These are phyloP conservation scores for Knoxdaviesia capensis DNA, from an alignment of 2,329 filamentous ascomycete genomes.

Conservation along the genomic window DNA sequence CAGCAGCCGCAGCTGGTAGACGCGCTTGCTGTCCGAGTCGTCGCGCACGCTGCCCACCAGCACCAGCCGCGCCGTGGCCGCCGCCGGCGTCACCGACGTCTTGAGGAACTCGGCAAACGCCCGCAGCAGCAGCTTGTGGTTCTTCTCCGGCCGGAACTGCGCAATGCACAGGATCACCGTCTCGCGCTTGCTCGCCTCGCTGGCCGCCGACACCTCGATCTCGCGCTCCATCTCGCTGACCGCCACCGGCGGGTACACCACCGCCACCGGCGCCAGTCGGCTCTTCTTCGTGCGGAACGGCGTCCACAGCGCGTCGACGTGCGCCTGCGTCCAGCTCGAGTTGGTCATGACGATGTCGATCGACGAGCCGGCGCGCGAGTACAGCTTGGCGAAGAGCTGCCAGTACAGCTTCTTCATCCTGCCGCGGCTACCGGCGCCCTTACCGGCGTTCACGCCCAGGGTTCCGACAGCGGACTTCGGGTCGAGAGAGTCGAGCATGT, in stretches of 20 bases:
- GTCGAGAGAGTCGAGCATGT: constrained; percentile 79
- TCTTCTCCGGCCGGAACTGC: constrained; percentile 95
- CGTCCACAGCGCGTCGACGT: constrained; percentile 68
- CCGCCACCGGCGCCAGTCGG: constrained; percentile 36
- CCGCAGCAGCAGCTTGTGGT: constrained; percentile 69
- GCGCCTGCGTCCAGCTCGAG: constrained; percentile 77
- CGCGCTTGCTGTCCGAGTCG: constrained; percentile 56
- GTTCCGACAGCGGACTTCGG: constrained; percentile 33
- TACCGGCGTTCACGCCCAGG: constrained; percentile 66
- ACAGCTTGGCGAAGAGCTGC: constrained; percentile 63
- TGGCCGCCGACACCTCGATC: constrained; percentile 49
- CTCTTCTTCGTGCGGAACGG: constrained; percentile 25
- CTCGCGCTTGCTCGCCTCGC: constrained; percentile 43
- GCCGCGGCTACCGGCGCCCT: constrained; percentile 54
- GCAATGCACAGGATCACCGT: constrained; percentile 77
- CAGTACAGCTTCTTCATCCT: constrained; percentile 64
- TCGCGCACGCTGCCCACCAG: constrained; percentile 88
- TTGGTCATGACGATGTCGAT: constrained; percentile 97
- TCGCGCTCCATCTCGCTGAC: constrained; percentile 64
- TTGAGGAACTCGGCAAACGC: constrained; percentile 64
- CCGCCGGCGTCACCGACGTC: constrained; percentile 24
- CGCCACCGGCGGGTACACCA: constrained; percentile 83
- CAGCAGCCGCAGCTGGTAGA: constrained; percentile 72
- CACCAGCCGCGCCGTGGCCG: constrained; percentile 44
- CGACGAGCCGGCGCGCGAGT: constrained; percentile 62